Evolutionary conservation across 2,329 filamentous ascomycete species (phyloP).

Genomic region (Xylaria sp.): DNA sequence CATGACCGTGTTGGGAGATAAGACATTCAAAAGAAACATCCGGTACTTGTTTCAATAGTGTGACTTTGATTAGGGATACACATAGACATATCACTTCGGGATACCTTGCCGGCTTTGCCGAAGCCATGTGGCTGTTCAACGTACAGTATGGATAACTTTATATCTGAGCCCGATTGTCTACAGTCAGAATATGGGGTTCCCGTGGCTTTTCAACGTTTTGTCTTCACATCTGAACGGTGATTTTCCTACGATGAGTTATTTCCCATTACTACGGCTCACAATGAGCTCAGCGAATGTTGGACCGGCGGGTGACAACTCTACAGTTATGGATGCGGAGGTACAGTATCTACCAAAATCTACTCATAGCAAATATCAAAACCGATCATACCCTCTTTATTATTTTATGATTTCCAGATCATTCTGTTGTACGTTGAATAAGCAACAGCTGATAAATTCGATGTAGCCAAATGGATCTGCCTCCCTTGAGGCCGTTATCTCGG

Average conservation of each 20-base stretch:
- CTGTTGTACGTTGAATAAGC: neutral
- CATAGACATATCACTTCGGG: conserved; percentile 24
- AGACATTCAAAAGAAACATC: neutral
- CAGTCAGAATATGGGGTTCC: neutral
- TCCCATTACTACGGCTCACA: neutral
- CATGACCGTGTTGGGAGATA: neutral
- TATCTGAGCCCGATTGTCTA: neutral
- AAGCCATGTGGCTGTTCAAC: conserved; percentile 23
- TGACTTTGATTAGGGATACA: neutral
- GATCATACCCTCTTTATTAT: neutral
- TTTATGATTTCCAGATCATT: neutral
- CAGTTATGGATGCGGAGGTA: conserved; percentile 33
- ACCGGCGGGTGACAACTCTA: neutral
- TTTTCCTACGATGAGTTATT: neutral
- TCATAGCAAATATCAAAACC: neutral
- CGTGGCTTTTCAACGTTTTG: neutral
- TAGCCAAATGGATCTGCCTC: conserved; percentile 48
- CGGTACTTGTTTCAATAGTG: neutral
- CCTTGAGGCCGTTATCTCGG: conserved; percentile 45
- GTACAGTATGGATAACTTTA: neutral
- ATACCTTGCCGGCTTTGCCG: conserved; percentile 14
- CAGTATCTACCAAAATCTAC: conserved; percentile 14
- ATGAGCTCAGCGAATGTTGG: conserved; percentile 6
- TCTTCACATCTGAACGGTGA: neutral
- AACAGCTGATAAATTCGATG: conserved; percentile 12